A percentile compares a stretch with the other conserved stretches of the same genome.
These are phyloP conservation scores for Hymenochaete sp. DNA, from an alignment of 1,284 basidiomycete genomes.

Conservation along the genomic window DNA sequence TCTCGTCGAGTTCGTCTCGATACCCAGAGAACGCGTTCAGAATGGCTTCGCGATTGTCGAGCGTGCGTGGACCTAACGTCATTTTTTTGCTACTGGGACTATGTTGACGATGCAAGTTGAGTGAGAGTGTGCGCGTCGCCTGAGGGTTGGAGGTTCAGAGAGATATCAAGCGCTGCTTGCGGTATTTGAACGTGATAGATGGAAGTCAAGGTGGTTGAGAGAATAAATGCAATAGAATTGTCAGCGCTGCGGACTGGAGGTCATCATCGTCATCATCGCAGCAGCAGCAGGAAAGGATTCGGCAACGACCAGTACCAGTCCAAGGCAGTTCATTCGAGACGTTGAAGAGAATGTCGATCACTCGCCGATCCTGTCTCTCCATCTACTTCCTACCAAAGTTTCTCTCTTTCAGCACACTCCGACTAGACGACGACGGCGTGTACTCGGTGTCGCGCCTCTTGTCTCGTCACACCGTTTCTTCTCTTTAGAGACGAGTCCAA, in stretches of 20 bases:
- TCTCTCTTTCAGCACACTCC: constrained; percentile 26
- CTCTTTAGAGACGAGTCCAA: constrained; percentile 22
- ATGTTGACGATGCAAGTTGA: neutral
- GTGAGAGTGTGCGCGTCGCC: neutral
- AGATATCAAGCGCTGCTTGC: no score
- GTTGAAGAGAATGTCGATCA: no score
- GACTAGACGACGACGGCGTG: constrained; percentile 69
- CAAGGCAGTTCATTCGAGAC: no score
- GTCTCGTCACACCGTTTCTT: constrained; percentile 49
- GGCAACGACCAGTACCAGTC: no score
- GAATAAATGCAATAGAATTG: no score
- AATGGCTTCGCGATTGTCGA: constrained; percentile 24
- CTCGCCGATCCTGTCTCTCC: neutral
- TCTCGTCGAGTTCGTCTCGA: constrained; percentile 63
- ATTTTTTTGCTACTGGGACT: neutral
- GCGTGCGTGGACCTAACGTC: neutral
- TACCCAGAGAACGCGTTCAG: constrained; percentile 46
- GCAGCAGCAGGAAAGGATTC: no score
- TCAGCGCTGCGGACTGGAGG: no score
- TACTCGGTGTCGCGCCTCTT: constrained; percentile 37
- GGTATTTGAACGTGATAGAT: neutral
- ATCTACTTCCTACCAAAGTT: neutral
- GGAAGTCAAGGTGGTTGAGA: neutral
- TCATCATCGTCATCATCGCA: no score
- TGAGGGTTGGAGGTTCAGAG: neutral